Conservation (phyloP, 2,329 filamentous ascomycete genomes). For the Clonostachys chloroleuca region DNA sequence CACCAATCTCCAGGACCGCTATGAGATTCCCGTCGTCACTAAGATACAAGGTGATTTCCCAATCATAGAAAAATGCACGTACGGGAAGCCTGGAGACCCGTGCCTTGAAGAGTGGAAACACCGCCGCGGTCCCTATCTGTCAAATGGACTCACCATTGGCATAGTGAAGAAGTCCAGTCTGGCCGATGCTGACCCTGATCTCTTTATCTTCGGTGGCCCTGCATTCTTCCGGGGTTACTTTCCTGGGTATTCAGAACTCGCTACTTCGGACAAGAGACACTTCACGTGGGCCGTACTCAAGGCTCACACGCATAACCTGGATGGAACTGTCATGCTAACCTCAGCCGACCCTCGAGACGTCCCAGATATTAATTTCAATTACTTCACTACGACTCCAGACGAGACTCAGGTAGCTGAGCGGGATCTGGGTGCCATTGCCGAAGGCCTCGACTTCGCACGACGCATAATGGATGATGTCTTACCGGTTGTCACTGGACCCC, state of each 20-base stretch:
- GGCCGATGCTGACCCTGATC: conserved; percentile 8
- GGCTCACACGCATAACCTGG: conserved; percentile 8
- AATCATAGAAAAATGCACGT: conserved; percentile 22
- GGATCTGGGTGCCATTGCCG: neutral
- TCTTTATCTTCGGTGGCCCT: conserved; percentile 31
- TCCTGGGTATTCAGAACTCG: conserved; percentile 24
- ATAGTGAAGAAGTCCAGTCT: conserved; percentile 19
- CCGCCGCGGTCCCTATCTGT: conserved; percentile 21
- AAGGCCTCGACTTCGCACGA: neutral
- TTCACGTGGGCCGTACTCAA: conserved; percentile 26
- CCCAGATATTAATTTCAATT: conserved; percentile 44
- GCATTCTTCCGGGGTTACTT: conserved; percentile 33
- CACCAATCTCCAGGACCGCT: conserved; percentile 35
- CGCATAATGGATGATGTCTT: neutral
- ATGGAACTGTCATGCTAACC: conserved; percentile 42
- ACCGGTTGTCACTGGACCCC: conserved; percentile 17
- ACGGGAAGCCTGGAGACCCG: conserved; percentile 12
- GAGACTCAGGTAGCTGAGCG: conserved; percentile 8
- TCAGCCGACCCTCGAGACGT: conserved; percentile 47
- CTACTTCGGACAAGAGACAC: conserved; percentile 28
- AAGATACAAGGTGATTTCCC: neutral
- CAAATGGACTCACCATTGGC: conserved; percentile 22
- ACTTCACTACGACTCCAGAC: conserved; percentile 32
- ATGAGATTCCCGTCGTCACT: conserved; percentile 20
- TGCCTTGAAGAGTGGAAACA: conserved; percentile 9